These are phyloP conservation scores for Spathaspora boniae DNA, from an alignment of 805 yeast species.

Conservation along the genomic window DNA sequence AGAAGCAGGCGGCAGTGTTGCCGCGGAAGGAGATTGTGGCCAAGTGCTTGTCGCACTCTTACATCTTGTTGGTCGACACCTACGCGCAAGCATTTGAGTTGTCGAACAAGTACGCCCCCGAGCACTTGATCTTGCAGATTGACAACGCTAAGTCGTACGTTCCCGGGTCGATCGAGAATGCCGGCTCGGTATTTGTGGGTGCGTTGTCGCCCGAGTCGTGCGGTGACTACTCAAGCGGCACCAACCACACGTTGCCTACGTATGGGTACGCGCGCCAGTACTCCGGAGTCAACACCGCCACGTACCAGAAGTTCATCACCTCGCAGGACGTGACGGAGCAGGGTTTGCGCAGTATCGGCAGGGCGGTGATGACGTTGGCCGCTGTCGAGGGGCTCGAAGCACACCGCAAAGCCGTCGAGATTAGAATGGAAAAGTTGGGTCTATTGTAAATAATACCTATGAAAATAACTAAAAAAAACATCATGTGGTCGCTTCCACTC, in stretches of 20 bases:
- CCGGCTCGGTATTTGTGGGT: constrained; percentile 97
- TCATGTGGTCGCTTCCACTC: constrained; percentile 3
- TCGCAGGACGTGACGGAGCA: constrained; percentile 84
- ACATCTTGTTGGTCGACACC: constrained; percentile 64
- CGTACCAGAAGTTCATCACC: constrained; percentile 93
- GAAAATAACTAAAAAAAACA: constrained; percentile 1
- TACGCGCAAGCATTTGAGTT: constrained; percentile 81
- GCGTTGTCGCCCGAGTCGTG: constrained; percentile 95
- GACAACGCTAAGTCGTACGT: constrained; percentile 74
- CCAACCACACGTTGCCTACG: constrained; percentile 97
- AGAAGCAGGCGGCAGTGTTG: constrained; percentile 73
- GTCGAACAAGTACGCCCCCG: constrained; percentile 94
- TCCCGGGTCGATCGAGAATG: constrained; percentile 70
- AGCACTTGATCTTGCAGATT: constrained; percentile 90
- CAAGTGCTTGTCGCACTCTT: constrained; percentile 88
- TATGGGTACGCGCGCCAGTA: constrained; percentile 98
- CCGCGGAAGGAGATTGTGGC: constrained; percentile 94
- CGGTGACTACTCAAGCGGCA: constrained; percentile 97
- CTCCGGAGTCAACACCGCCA: constrained; percentile 94
- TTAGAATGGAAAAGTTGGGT: constrained; percentile 83
- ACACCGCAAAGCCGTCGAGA: constrained; percentile 94
- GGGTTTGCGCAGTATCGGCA: constrained; percentile 88
- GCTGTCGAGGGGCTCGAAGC: constrained; percentile 96
- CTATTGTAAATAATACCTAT: constrained; percentile 26
- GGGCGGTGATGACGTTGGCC: constrained; percentile 93